phyloP scores from a whole-genome alignment of 2,329 filamentous ascomycete species.

The Aspergillus spinulosporus region DNA sequence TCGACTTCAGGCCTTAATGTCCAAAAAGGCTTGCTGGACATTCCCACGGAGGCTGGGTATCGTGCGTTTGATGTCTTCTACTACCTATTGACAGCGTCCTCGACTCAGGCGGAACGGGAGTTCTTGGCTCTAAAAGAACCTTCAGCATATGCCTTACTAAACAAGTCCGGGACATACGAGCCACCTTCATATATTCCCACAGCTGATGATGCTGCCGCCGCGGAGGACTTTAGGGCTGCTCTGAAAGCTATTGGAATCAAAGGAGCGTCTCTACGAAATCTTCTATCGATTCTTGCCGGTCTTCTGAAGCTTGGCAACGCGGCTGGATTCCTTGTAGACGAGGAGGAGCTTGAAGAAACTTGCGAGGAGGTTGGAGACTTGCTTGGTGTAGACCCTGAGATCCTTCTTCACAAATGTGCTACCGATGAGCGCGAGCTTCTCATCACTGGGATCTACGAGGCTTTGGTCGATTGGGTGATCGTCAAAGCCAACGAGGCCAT shows the following conservation, averaged over 20 bases:
- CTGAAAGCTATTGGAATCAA: conserved; percentile 94
- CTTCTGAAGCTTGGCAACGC: conserved; percentile 91
- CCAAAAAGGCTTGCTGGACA: conserved; percentile 71
- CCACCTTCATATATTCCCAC: conserved; percentile 88
- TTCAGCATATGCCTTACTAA: conserved; percentile 74
- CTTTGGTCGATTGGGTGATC: conserved; percentile 92
- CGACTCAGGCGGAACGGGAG: conserved; percentile 83
- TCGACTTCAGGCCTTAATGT: conserved; percentile 89
- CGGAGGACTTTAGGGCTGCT: conserved; percentile 85
- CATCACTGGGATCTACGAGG: conserved; percentile 86
- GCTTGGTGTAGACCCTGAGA: conserved; percentile 81
- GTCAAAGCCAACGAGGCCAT: conserved; percentile 85
- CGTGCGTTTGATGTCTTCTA: conserved; percentile 98
- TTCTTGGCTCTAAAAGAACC: conserved; percentile 78
- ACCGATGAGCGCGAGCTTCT: conserved; percentile 81
- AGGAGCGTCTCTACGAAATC: conserved; percentile 74
- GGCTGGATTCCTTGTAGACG: conserved; percentile 78
- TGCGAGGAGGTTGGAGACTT: conserved; percentile 89
- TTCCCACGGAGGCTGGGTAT: conserved; percentile 77
- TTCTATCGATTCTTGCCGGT: conserved; percentile 83
- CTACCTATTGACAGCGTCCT: conserved; percentile 86
- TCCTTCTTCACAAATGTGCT: conserved; percentile 73
- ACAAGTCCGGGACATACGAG: conserved; percentile 79
- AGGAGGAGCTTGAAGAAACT: conserved; percentile 78
- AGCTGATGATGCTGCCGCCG: conserved; percentile 86